Evolutionary conservation across 2,329 filamentous ascomycete species (phyloP).

Genomic region (Stagonosporopsis chrysanthemi): DNA sequence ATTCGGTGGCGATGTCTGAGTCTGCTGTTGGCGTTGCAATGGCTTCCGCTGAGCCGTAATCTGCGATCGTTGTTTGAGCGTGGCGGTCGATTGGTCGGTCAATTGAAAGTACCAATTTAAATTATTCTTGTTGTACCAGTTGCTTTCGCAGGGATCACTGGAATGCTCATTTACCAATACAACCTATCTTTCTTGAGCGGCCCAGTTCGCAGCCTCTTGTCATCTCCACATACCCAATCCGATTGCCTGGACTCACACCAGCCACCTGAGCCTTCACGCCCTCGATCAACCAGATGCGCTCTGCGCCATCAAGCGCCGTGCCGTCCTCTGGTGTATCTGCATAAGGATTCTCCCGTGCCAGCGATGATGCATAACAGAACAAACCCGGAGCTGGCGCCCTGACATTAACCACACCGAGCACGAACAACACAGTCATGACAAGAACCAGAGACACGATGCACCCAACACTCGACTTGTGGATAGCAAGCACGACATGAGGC

Average conservation of each 20-base stretch:
- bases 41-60: too few species aligned
- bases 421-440: neutral
- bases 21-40: too few species aligned
- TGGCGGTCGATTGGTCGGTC: too few species aligned
- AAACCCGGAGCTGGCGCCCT: slow-evolving; percentile 24
- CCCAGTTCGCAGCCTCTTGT: neutral
- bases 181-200: neutral
- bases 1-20: too few species aligned
- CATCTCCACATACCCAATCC: slow-evolving; percentile 27
- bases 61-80: too few species aligned
- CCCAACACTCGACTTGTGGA: neutral
- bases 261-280: too few species aligned
- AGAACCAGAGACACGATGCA: neutral
- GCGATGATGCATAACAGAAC: slow-evolving; percentile 27
- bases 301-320: slow-evolving; percentile 25
- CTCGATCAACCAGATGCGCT: slow-evolving; percentile 29
- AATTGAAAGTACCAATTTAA: too few species aligned
- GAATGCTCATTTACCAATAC: slow-evolving; percentile 7
- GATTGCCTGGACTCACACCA: slow-evolving; percentile 6
- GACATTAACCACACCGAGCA: neutral
- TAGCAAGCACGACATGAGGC: too few species aligned
- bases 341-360: slow-evolving; percentile 34
- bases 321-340: slow-evolving; percentile 23
- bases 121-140: too few species aligned
- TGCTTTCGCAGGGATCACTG: too few species aligned